Conservation (phyloP, 805 yeast species). For the Candida pseudoglaebosa region DNA sequence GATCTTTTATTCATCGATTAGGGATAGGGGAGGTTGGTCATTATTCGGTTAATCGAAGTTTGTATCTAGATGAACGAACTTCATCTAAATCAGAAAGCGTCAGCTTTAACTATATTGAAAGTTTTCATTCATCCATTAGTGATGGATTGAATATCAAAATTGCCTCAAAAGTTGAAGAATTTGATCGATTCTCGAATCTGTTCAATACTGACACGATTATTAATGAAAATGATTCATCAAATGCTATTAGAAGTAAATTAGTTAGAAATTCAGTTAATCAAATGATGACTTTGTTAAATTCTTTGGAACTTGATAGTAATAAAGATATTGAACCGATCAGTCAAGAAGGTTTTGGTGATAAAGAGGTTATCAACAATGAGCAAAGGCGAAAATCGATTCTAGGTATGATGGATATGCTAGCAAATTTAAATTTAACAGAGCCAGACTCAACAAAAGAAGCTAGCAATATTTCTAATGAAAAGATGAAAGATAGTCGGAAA, state of each 20-base stretch:
- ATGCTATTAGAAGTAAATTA: background rate
- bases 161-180: slow-evolving; percentile 12
- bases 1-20: slow-evolving; percentile 16
- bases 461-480: slow-evolving; percentile 8
- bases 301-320: slow-evolving; percentile 8
- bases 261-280: slow-evolving; percentile 11
- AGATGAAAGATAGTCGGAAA: slow-evolving; percentile 18
- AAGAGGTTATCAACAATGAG: slow-evolving; percentile 2
- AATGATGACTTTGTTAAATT: slow-evolving; percentile 14
- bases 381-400: slow-evolving; percentile 20
- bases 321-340: background rate
- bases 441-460: slow-evolving; percentile 1
- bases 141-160: slow-evolving; percentile 16
- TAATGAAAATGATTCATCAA: background rate
- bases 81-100: background rate
- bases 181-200: slow-evolving; percentile 11
- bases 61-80: slow-evolving; percentile 5
- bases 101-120: slow-evolving; percentile 9
- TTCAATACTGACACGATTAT: background rate
- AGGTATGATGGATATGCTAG: slow-evolving; percentile 27
- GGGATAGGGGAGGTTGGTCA: slow-evolving; percentile 5
- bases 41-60: slow-evolving; percentile 8
- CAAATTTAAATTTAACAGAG: slow-evolving; percentile 14
- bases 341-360: background rate
- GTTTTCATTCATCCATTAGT: slow-evolving; percentile 22